Conservation (phyloP, 176 grass and related monocot genomes). For the Hordeum vulgare region MorexV3_pseudomolecules_assembly NC_058521.1:555970320-555970819, state of each 20-base stretch:
- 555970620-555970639: background rate
- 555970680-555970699: conserved; percentile 26
- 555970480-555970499: background rate
- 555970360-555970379: background rate
- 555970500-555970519: background rate
- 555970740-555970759: conserved; percentile 22
- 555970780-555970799: conserved; percentile 3
- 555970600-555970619: background rate
- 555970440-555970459: conserved; percentile 13
- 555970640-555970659: background rate
- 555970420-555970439: conserved; percentile 9
- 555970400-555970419: conserved; percentile 6
- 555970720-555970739: conserved; percentile 20
- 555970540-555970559: background rate
- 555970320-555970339: conserved; percentile 9
- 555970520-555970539: background rate
- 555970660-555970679: background rate
- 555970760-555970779: conserved; percentile 37
- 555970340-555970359: conserved; percentile 43
- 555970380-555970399: background rate
- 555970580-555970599: background rate
- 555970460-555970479: background rate
- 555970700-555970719: conserved; percentile 45
- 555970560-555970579: conserved; percentile 6
- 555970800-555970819: conserved; percentile 20